Evolutionary conservation across 257 asterid genomes (phyloP), one percentile per base, ranked within the genome.

Genomic region (Striga asiatica): DNA sequence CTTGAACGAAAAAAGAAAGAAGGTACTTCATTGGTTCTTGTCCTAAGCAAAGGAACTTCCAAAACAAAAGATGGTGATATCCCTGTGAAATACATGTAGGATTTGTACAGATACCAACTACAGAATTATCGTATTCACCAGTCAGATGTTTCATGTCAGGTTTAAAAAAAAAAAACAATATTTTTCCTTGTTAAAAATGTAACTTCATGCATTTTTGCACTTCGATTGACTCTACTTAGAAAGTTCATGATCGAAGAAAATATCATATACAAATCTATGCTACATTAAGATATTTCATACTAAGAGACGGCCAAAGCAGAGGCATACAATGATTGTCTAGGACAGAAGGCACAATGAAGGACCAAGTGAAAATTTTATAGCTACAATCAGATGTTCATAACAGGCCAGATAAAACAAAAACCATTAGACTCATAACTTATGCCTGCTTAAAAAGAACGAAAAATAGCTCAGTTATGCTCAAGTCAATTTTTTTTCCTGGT

Each of bases 51-150:
- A 34, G 29, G 32, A 62, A 37, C 43, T 51, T 9, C 42, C 24
- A 31, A 50, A 29, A n/a, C 37, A 34, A 54, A 45, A 66, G 35
- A 53, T 47, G 50, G 32, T 48, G 32, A 56, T 53, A 61, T 18
- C 25, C 13, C 17, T 20, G 41, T 50, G 32, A 39, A 0, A 34
- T 7, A 45, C 49, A 55, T 21, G 9, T 17, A 52, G 3, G 16
- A 52, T 42, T 12, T 19, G 10, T 8, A 43, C 19, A n/a, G 50
- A 18, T 9, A 23, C 38, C 52, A 21, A 58, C 24, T n/a, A 37
- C 39, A 34, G 54, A 4, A 29, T 8, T 20, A 32, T 52, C 46
- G 13, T 50, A 61, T 64, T 51, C 49, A 57, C 31, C 52, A 27
- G 41, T 60, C 21, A 21, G 17, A 10, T 62, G 24, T 25, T 24